Evolutionary conservation across 768 basidiomycete genomes (phyloP), one percentile per base, ranked within the genome.

Genomic region (Lentinula raphanica): DNA sequence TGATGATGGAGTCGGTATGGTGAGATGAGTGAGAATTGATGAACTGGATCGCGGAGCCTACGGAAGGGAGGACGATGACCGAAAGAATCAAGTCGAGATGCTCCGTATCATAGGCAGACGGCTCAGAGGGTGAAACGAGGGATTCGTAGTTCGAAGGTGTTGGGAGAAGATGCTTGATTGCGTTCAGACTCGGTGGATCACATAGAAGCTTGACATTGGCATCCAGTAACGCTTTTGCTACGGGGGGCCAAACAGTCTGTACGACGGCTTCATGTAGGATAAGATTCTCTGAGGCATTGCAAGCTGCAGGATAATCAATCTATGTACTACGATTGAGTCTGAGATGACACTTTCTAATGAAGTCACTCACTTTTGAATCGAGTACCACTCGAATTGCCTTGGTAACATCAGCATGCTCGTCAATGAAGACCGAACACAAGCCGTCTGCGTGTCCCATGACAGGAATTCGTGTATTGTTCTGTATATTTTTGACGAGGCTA

Each of bases 361-460:
- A 3, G 3, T 2, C 13, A 62, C 75, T 31, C 63, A 94, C 96
- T 81, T 99, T 99, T 27, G 94, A 88, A 68, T 99, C 97, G 3
- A 96, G 74, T 0, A 87, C 85, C 5, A 99, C 78, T 21, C 93
- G 79, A 39, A 87, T 74, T 0, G 95, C 93, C 69, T 94, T 98
- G 58, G 85, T 81, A 38, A 75, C 64, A 63, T 90, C 83, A 0
- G 95, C 95, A 28, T 79, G 76, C 64, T 90, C 86, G 70, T 99
- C 96, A 5, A 99, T 73, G 69, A 87, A 98, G 5, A 97, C 84
- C 19, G 86, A 83, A 70, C 97, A 99, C 8, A 98, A 74, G 1
- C 97, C 97, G 71, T 99, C 97, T 6, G 97, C 95, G 67, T 99
- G 97, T 1, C 97, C 97, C 94, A 99, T 98, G 44, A 99, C 97